Evolutionary conservation across 306 rosid species (phyloP).

Genomic region (Pyrus betulifolia): DNA sequence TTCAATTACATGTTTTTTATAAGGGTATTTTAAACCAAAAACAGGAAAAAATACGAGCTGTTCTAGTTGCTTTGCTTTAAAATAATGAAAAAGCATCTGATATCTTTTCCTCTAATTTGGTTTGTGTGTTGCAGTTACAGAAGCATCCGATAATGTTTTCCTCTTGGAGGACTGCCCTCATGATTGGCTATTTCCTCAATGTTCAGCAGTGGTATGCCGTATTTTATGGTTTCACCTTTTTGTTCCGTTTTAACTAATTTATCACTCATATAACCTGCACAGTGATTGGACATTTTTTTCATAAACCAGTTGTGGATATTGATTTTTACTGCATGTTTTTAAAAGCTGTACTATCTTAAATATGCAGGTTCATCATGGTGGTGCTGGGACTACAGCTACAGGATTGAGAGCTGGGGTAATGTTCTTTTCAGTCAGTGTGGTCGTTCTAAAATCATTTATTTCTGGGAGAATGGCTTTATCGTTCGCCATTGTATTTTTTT

Average conservation of each 20-base stretch:
- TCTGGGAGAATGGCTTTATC: neutral
- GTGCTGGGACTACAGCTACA: slow-evolving; percentile 96
- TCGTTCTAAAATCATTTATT: slow-evolving; percentile 1
- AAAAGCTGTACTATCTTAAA: neutral
- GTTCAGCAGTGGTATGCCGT: slow-evolving; percentile 89
- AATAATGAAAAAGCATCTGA: neutral
- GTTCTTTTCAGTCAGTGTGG: slow-evolving; percentile 8
- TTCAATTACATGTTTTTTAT: neutral
- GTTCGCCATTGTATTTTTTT: neutral
- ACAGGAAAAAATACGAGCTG: neutral
- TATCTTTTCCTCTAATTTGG: neutral
- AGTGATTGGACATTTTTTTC: neutral
- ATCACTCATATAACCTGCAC: neutral
- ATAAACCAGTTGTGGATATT: neutral
- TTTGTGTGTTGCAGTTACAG: slow-evolving; percentile 50
- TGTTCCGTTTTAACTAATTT: neutral
- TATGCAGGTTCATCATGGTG: slow-evolving; percentile 97
- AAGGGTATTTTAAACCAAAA: neutral
- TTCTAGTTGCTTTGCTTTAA: slow-evolving; percentile 7
- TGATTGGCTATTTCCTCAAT: slow-evolving; percentile 94
- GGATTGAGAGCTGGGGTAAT: slow-evolving; percentile 94
- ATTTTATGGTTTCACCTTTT: neutral
- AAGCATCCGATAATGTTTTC: slow-evolving; percentile 60
- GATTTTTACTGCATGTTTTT: neutral
- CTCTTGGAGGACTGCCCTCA: slow-evolving; percentile 90